A percentile compares a stretch with the other conserved stretches of the same genome.
Conservation (phyloP, 768 basidiomycete genomes). For the Grammothele lineata region DNA sequence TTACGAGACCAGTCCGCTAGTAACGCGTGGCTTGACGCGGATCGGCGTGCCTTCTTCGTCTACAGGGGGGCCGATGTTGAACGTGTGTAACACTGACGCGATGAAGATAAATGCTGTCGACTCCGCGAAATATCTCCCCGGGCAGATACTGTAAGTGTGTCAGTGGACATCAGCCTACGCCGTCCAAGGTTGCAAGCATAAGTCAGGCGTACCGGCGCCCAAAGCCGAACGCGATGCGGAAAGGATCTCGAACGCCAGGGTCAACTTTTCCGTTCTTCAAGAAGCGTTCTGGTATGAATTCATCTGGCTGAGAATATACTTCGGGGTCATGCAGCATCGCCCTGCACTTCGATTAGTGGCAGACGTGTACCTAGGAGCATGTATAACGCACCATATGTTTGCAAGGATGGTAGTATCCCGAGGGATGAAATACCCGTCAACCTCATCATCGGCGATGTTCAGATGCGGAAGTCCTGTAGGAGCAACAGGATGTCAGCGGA, state of each 20-base stretch:
- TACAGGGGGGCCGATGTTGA: constrained; percentile 3
- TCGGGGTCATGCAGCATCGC: constrained; percentile 26
- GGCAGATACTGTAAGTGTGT: constrained; percentile 4
- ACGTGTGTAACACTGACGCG: constrained; percentile 8
- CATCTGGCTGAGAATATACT: constrained; percentile 22
- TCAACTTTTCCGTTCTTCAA: constrained; percentile 17
- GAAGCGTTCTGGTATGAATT: constrained; percentile 27
- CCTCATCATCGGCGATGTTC: too few relatives aligned
- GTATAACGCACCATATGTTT: too few relatives aligned
- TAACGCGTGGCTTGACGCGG: constrained; percentile 34
- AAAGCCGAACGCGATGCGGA: constrained; percentile 4
- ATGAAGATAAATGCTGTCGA: constrained; percentile 9
- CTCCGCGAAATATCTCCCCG: constrained; percentile 10
- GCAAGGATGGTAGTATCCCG: too few relatives aligned
- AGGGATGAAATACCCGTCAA: too few relatives aligned
- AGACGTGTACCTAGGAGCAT: not conserved
- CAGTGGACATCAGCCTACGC: too few relatives aligned
- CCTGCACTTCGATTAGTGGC: constrained; percentile 11
- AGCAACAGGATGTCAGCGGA: too few relatives aligned
- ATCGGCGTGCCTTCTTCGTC: constrained; percentile 34
- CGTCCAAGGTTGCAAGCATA: too few relatives aligned
- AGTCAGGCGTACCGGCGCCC: constrained; percentile 6
- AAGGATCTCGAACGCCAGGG: constrained; percentile 1
- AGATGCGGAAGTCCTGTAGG: too few relatives aligned
- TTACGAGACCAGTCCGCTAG: constrained; percentile 42